Evolutionary conservation across 352 stramenopile genomes (phyloP).

Genomic region (Aphanomyces invadans): DNA sequence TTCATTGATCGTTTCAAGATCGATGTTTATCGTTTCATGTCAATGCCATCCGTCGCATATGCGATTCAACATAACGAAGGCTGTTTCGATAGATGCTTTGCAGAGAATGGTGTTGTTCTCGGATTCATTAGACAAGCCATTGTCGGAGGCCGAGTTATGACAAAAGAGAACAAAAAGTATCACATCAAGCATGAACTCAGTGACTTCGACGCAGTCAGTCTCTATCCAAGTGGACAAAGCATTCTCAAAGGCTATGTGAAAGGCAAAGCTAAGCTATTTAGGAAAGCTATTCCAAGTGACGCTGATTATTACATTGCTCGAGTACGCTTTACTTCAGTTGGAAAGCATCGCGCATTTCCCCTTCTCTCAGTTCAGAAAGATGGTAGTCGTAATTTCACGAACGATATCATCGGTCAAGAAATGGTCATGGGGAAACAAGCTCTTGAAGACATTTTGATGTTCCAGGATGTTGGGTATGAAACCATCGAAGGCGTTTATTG

Average conservation of each 20-base stretch:
- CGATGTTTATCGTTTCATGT: constrained; percentile 25
- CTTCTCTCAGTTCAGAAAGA: constrained; percentile 7
- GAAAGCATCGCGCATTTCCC: constrained; percentile 15
- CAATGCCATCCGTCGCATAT: constrained; percentile 19
- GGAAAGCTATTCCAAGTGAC: constrained; percentile 7
- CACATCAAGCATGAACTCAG: constrained; percentile 20
- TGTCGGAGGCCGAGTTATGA: constrained; percentile 26
- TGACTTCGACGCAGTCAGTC: constrained; percentile 23
- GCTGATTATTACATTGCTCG: constrained; percentile 21
- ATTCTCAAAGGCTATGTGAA: constrained; percentile 16
- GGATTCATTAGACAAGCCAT: constrained; percentile 22
- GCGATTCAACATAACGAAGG: constrained; percentile 22
- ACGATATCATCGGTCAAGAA: constrained; percentile 15
- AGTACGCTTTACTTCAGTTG: constrained; percentile 22
- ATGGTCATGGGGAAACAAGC: constrained; percentile 19
- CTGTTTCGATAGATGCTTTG: constrained; percentile 24
- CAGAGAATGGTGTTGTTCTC: constrained; percentile 17
- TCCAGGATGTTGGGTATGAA: constrained; percentile 17
- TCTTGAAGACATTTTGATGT: constrained; percentile 24
- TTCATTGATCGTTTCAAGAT: constrained; percentile 16
- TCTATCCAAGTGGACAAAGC: constrained; percentile 15
- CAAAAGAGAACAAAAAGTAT: constrained; percentile 22
- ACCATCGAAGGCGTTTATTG: constrained; percentile 24
- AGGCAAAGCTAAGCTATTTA: constrained; percentile 20
- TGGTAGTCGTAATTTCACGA: constrained; percentile 21